A percentile compares a stretch with the other conserved stretches of the same genome.
These are phyloP conservation scores for Trichoderma sp. DNA, from an alignment of 2,329 filamentous ascomycete species.

Conservation along the genomic window DNA sequence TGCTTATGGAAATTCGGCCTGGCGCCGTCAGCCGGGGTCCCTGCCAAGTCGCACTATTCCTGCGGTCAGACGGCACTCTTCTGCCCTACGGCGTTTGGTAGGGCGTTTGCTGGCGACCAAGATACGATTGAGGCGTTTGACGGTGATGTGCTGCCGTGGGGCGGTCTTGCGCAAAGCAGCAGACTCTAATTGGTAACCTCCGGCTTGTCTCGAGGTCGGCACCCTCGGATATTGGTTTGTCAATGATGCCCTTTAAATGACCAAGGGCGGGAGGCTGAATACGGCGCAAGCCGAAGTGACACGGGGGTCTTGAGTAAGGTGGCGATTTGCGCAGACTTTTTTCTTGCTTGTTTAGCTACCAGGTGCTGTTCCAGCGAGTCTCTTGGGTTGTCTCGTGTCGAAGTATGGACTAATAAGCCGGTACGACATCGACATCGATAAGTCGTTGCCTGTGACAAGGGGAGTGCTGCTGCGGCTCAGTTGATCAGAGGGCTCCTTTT, in stretches of 20 bases:
- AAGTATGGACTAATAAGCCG: neutral
- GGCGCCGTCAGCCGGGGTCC: conserved; percentile 36
- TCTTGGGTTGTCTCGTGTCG: conserved; percentile 8
- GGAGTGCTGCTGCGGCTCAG: conserved; percentile 4
- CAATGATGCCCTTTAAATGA: neutral
- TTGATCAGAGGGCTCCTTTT: neutral
- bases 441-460: neutral
- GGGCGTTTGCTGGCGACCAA: conserved; percentile 28
- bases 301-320: neutral
- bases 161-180: neutral
- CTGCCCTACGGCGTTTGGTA: conserved; percentile 34
- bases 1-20: conserved; percentile 34
- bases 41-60: conserved; percentile 37
- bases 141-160: conserved; percentile 18
- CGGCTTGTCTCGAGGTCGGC: conserved; percentile 6
- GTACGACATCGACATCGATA: conserved; percentile 16
- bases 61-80: conserved; percentile 39
- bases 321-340: neutral
- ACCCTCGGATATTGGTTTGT: conserved; percentile 12
- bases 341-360: neutral
- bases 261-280: neutral
- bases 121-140: conserved; percentile 16
- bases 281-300: conserved; percentile 4
- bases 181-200: conserved; percentile 17
- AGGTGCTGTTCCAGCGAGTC: conserved; percentile 1